These are phyloP conservation scores for Pseudopyricularia cyperi DNA, from an alignment of 2,329 filamentous ascomycete genomes.

Conservation along the genomic window DNA sequence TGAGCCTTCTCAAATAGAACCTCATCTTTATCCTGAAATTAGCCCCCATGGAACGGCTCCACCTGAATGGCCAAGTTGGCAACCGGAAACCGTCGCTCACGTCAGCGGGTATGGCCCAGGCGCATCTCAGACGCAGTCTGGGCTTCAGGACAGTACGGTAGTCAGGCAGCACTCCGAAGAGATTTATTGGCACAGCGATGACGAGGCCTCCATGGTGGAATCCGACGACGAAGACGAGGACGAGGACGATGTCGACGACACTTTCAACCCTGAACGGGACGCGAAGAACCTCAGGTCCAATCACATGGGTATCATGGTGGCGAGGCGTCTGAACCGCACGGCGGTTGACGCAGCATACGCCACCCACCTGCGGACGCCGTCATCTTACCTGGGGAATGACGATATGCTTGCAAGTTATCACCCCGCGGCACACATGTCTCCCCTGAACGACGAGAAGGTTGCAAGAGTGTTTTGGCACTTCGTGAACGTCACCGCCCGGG, in stretches of 20 bases:
- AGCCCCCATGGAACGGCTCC: background rate
- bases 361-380: constrained; percentile 35
- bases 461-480: constrained; percentile 85
- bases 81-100: background rate
- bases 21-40: background rate
- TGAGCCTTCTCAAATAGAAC: background rate
- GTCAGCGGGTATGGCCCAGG: background rate
- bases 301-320: constrained; percentile 25
- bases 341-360: constrained; percentile 26
- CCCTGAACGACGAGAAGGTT: constrained; percentile 68
- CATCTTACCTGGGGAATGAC: constrained; percentile 27
- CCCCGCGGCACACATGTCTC: constrained; percentile 52
- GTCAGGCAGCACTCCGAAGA: constrained; percentile 9
- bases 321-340: constrained; percentile 18
- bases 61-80: background rate
- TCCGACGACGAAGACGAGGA: constrained; percentile 44
- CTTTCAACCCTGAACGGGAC: constrained; percentile 10
- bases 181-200: constrained; percentile 39
- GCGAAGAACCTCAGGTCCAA: constrained; percentile 21
- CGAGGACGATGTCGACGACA: constrained; percentile 11
- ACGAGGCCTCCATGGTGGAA: constrained; percentile 49
- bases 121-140: background rate
- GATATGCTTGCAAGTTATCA: constrained; percentile 51
- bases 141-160: background rate
- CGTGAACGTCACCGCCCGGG: constrained; percentile 74